phyloP scores from a whole-genome alignment of 768 basidiomycete genomes.

The Crassisporium funariophilum region DNA sequence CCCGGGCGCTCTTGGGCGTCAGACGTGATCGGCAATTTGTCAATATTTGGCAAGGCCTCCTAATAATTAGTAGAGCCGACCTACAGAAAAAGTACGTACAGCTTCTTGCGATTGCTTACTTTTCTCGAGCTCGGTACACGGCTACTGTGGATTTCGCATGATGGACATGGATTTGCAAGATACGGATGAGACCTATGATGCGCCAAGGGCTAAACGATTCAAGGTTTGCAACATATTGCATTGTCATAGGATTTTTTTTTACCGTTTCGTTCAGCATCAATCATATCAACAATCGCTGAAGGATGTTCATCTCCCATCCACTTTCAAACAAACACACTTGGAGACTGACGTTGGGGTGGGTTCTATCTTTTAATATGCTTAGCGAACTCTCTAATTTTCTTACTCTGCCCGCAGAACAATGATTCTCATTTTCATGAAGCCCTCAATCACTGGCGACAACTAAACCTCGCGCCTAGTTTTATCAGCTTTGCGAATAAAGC shows the following conservation, averaged over 20 bases:
- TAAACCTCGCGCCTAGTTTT: slow-evolving; percentile 79
- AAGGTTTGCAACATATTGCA: background rate
- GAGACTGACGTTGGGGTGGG: slow-evolving; percentile 62
- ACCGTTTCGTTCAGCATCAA: slow-evolving; percentile 53
- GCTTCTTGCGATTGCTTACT: too few species aligned
- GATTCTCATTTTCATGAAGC: slow-evolving; percentile 79
- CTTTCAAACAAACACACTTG: slow-evolving; percentile 54
- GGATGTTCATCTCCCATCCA: slow-evolving; percentile 71
- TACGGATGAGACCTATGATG: background rate
- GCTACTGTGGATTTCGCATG: too few species aligned
- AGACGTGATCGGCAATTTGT: too few species aligned
- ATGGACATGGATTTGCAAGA: slow-evolving; percentile 1
- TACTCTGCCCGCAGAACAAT: slow-evolving; percentile 52
- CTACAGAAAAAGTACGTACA: too few species aligned
- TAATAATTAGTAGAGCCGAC: too few species aligned
- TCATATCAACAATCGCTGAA: slow-evolving; percentile 70
- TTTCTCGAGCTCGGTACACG: too few species aligned
- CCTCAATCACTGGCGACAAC: slow-evolving; percentile 74
- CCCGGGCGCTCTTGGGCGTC: too few species aligned
- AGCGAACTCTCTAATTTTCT: background rate
- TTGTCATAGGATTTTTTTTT: background rate
- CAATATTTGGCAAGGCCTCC: too few species aligned
- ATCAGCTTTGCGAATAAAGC: slow-evolving; percentile 66
- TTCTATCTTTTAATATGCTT: slow-evolving; percentile 13
- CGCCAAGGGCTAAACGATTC: background rate